Evolutionary conservation across 768 basidiomycete genomes (phyloP).

Genomic region (Leucocoprinus sp.): DNA sequence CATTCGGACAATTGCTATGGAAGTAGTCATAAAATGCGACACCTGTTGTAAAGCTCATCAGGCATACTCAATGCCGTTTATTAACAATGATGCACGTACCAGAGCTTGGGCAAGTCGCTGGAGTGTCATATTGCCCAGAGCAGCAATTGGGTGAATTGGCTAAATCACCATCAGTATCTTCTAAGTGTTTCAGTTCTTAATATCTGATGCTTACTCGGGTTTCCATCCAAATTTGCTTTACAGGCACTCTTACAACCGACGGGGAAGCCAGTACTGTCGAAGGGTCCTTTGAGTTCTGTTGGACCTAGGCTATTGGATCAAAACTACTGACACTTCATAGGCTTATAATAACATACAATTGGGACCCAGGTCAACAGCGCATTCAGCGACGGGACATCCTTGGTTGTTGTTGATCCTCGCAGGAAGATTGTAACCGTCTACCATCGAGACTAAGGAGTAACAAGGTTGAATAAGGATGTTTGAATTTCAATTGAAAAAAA

Average conservation of each 20-base stretch:
- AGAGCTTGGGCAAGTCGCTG: conserved; percentile 48
- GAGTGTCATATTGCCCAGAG: conserved; percentile 43
- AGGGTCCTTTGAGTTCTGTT: conserved; percentile 40
- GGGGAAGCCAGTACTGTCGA: conserved; percentile 41
- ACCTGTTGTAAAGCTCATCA: conserved; percentile 16
- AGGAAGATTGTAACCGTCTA: conserved; percentile 61
- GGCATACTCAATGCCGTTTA: not conserved
- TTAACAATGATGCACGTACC: conserved; percentile 12
- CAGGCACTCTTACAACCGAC: conserved; percentile 61
- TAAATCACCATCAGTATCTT: conserved; percentile 13
- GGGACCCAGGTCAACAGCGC: conserved; percentile 53
- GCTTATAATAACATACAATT: conserved; percentile 21
- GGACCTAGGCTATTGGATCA: conserved; percentile 32
- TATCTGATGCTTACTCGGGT: conserved; percentile 24
- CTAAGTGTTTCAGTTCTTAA: not conserved
- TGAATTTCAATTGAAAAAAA: too few relatives aligned
- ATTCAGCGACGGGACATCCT: conserved; percentile 47
- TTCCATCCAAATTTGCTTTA: conserved; percentile 32
- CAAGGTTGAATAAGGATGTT: not conserved
- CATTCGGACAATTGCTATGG: conserved; percentile 36
- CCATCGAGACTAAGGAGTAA: conserved; percentile 42
- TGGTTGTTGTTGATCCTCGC: conserved; percentile 46
- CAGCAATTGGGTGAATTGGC: conserved; percentile 61
- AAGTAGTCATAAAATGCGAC: conserved; percentile 32
- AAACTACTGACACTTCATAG: not conserved